These are phyloP conservation scores for Hygrophorus pudorinus DNA, from an alignment of 768 basidiomycete genomes.

Conservation along the genomic window DNA sequence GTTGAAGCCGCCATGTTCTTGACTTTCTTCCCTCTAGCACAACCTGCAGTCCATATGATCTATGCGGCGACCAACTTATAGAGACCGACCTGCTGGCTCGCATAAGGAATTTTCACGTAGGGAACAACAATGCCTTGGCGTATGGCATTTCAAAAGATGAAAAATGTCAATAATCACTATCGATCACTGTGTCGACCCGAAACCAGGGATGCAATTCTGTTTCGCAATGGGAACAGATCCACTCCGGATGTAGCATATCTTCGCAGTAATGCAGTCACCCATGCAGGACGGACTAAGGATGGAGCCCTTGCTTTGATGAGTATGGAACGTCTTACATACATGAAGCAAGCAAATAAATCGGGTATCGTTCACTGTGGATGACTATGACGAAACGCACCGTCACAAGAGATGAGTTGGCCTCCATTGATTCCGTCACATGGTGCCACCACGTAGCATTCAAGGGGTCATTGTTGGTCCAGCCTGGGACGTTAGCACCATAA, in stretches of 20 bases:
- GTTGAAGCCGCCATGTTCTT: no score
- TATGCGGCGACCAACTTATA: no score
- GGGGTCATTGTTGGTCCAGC: constrained; percentile 56
- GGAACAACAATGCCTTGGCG: no score
- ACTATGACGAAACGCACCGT: constrained; percentile 27
- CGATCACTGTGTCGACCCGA: constrained; percentile 41
- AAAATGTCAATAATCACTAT: no score
- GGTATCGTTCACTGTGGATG: not conserved
- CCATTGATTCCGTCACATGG: constrained; percentile 64
- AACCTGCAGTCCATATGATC: no score
- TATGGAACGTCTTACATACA: constrained; percentile 45
- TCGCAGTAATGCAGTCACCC: constrained; percentile 52
- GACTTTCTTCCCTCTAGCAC: no score
- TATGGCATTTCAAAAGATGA: no score
- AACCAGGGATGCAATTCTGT: constrained; percentile 51
- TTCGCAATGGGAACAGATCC: constrained; percentile 53
- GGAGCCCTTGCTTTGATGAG: constrained; percentile 64
- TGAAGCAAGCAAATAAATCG: constrained; percentile 1
- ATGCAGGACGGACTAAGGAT: constrained; percentile 44
- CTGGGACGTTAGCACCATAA: constrained; percentile 46
- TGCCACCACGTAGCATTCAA: constrained; percentile 84
- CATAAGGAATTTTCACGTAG: no score
- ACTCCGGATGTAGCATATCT: constrained; percentile 70
- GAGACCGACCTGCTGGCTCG: no score
- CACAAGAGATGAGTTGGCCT: constrained; percentile 45